Conservation (phyloP, 2,329 filamentous ascomycete genomes). For the Aschersonia sp. region DNA sequence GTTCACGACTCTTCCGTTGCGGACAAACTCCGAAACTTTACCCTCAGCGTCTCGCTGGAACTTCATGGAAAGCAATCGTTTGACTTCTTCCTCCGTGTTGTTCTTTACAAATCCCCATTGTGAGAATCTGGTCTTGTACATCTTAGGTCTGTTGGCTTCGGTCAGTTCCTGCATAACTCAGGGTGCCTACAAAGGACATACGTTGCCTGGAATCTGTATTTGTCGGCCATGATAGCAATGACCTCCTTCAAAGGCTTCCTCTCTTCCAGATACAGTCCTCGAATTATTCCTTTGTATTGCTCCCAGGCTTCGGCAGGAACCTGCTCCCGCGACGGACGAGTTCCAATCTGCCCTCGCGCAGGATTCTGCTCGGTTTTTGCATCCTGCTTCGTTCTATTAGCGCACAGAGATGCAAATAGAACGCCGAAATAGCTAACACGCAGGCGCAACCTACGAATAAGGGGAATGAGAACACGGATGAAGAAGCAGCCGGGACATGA, state of each 20-base stretch:
- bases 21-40: conserved; percentile 37
- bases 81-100: conserved; percentile 38
- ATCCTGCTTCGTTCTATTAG: conserved; percentile 6
- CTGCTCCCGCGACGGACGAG: conserved; percentile 25
- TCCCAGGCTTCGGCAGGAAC: conserved; percentile 33
- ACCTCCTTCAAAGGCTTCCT: conserved; percentile 36
- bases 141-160: conserved; percentile 26
- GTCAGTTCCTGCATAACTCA: conserved; percentile 5
- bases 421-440: no score
- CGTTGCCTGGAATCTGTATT: conserved; percentile 33
- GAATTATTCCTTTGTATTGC: conserved; percentile 29
- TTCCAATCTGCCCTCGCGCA: conserved; percentile 15
- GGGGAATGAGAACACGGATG: conserved; percentile 3
- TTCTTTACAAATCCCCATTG: conserved; percentile 42
- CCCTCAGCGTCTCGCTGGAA: conserved; percentile 37
- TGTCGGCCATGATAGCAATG: conserved; percentile 33
- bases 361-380: conserved; percentile 14
- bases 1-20: conserved; percentile 36
- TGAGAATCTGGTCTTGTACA: conserved; percentile 41
- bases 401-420: neutral
- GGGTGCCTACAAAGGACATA: conserved; percentile 15
- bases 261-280: conserved; percentile 31
- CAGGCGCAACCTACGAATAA: neutral
- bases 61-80: conserved; percentile 34
- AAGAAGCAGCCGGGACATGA: conserved; percentile 10